These are phyloP conservation scores for Penicillium occitanis DNA, from an alignment of 2,329 filamentous ascomycete genomes.

Conservation along the genomic window DNA sequence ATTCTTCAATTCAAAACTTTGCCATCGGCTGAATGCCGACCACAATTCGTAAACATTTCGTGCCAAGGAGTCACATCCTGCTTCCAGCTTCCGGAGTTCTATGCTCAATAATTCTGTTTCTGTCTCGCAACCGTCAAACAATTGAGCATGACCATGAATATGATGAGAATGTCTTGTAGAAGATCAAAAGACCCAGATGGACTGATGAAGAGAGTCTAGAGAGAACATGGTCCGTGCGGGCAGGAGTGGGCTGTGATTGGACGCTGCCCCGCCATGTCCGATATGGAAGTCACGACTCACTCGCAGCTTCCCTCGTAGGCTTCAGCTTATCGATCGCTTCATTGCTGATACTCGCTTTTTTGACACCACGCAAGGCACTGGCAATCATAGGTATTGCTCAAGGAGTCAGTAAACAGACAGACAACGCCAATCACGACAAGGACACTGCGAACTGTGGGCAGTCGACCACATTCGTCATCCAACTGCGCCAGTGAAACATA, in stretches of 20 bases:
- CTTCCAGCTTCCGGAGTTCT: neutral
- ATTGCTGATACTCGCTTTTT: neutral
- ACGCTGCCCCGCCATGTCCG: constrained; percentile 4
- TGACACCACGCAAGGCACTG: neutral
- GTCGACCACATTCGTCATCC: constrained; percentile 4
- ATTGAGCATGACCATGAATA: neutral
- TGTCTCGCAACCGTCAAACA: neutral
- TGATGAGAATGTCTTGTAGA: neutral
- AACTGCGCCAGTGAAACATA: constrained; percentile 45
- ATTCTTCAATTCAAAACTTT: too few relatives aligned
- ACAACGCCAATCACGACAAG: neutral
- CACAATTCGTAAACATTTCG: neutral
- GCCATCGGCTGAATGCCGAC: neutral
- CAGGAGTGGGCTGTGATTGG: neutral
- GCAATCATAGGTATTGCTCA: neutral
- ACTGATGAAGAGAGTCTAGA: neutral
- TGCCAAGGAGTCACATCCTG: neutral
- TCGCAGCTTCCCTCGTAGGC: constrained; percentile 6
- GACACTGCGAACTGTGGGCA: neutral
- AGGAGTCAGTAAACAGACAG: neutral
- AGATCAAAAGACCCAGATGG: neutral
- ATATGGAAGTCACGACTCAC: neutral
- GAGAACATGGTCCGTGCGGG: neutral
- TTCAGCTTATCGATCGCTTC: constrained; percentile 2
- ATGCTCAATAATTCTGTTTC: neutral